A percentile compares a stretch with the other conserved stretches of the same genome.
Evolutionary conservation across 257 asterid genomes (phyloP).

Genomic region (Solanum corneliomulleri): DNA sequence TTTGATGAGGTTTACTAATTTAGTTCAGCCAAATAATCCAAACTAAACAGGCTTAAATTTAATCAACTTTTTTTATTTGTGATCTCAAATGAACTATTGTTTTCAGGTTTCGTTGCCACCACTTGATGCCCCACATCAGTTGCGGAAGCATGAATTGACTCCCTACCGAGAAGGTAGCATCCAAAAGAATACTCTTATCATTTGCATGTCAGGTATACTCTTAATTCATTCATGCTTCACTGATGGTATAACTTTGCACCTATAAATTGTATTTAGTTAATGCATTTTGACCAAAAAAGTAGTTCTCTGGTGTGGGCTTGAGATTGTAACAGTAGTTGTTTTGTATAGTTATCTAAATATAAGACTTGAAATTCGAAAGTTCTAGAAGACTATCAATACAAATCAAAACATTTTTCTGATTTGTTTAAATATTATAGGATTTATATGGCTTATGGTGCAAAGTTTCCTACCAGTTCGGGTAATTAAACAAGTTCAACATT

Average conservation of each 20-base stretch:
- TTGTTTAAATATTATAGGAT: too few relatives aligned
- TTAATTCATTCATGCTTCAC: conserved; percentile 6
- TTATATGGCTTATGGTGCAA: too few relatives aligned
- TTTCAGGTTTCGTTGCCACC: conserved; percentile 84
- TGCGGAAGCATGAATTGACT: conserved; percentile 95
- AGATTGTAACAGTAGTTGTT: not conserved
- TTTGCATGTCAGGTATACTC: not conserved
- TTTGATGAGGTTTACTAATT: not conserved
- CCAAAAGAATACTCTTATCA: not conserved
- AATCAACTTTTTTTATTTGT: not conserved
- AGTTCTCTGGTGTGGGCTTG: not conserved
- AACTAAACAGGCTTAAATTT: not conserved
- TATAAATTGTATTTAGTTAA: not conserved
- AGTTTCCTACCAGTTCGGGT: too few relatives aligned
- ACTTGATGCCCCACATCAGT: conserved; percentile 90
- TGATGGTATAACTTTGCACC: conserved; percentile 62
- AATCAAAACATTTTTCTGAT: too few relatives aligned
- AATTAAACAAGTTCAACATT: too few relatives aligned
- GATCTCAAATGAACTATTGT: not conserved
- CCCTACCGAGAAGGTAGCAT: conserved; percentile 79
- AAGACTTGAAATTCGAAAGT: not conserved
- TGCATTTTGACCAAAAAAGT: not conserved
- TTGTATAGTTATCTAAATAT: not conserved
- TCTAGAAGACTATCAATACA: not conserved
- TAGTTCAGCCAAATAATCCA: not conserved